phyloP scores from a whole-genome alignment of 805 yeast species.

The Cyberlindnera maritima region DNA sequence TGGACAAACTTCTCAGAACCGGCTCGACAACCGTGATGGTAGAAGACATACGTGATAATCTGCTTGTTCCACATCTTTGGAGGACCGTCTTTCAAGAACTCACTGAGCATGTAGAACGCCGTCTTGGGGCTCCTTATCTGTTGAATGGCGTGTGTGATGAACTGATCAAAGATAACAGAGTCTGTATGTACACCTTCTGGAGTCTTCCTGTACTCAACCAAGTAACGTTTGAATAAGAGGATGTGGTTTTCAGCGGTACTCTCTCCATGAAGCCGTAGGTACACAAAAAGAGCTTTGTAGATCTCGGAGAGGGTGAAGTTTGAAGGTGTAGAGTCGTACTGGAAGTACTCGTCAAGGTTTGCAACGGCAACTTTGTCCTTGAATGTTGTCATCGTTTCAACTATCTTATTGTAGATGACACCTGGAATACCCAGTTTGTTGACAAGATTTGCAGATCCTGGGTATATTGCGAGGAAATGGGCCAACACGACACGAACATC shows the following conservation, averaged over 20 bases:
- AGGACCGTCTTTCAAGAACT: conserved; percentile 6
- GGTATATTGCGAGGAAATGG: conserved; percentile 22
- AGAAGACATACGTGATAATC: conserved; percentile 10
- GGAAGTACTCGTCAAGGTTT: conserved; percentile 12
- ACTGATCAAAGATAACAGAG: conserved; percentile 17
- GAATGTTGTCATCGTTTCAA: not conserved
- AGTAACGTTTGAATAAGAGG: conserved; percentile 2
- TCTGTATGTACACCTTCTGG: conserved; percentile 6
- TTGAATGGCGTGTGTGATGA: conserved; percentile 13
- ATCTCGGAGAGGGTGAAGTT: conserved; percentile 16
- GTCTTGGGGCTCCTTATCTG: conserved; percentile 10
- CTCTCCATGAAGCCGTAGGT: conserved; percentile 10
- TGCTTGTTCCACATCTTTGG: conserved; percentile 7
- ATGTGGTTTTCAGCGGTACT: not conserved
- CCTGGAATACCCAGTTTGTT: conserved; percentile 20
- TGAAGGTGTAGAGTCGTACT: conserved; percentile 11
- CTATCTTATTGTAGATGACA: conserved; percentile 10
- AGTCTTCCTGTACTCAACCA: not conserved
- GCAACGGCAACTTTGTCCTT: conserved; percentile 6
- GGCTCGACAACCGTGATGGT: conserved; percentile 13
- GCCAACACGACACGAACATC: conserved; percentile 23
- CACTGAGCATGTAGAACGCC: conserved; percentile 18
- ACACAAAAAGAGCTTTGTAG: conserved; percentile 15
- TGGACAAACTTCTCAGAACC: conserved; percentile 6
- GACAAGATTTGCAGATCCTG: conserved; percentile 9